Conservation (phyloP, 768 basidiomycete species). For the Naganishia randhawae region DNA sequence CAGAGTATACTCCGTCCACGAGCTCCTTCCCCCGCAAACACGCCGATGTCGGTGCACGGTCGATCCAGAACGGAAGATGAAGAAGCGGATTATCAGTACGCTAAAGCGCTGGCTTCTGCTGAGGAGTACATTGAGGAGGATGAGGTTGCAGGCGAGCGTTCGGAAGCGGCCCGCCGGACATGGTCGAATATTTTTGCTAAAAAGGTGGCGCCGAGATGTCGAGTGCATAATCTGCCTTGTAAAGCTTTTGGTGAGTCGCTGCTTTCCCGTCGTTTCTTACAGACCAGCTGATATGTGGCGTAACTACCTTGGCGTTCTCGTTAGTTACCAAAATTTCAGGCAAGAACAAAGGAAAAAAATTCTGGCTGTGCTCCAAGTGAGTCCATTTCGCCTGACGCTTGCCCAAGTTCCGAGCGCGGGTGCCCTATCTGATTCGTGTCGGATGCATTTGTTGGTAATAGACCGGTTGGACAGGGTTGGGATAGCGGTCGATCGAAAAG, state of each 20-base stretch:
- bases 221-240: constrained; percentile 46
- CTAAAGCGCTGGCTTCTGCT: constrained; percentile 15
- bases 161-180: constrained; percentile 38
- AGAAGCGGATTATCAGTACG: constrained; percentile 26
- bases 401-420: too few species aligned
- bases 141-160: constrained; percentile 26
- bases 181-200: constrained; percentile 48
- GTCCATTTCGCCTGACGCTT: constrained; percentile 17
- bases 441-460: constrained; percentile 5
- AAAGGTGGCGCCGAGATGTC: constrained; percentile 48
- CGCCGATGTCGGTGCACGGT: constrained; percentile 1
- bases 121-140: constrained; percentile 42
- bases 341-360: constrained; percentile 49
- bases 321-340: constrained; percentile 49
- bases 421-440: neutral
- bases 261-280: neutral
- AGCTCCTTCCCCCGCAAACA: constrained; percentile 15
- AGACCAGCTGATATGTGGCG: neutral
- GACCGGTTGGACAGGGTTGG: constrained; percentile 49
- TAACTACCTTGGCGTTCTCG: neutral
- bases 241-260: constrained; percentile 47
- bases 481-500: constrained; percentile 46
- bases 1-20: neutral
- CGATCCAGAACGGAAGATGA: constrained; percentile 3
- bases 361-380: constrained; percentile 50